These are phyloP conservation scores for Arctium minus DNA, from an alignment of 129 eudicot species.

Conservation along the genomic window DNA sequence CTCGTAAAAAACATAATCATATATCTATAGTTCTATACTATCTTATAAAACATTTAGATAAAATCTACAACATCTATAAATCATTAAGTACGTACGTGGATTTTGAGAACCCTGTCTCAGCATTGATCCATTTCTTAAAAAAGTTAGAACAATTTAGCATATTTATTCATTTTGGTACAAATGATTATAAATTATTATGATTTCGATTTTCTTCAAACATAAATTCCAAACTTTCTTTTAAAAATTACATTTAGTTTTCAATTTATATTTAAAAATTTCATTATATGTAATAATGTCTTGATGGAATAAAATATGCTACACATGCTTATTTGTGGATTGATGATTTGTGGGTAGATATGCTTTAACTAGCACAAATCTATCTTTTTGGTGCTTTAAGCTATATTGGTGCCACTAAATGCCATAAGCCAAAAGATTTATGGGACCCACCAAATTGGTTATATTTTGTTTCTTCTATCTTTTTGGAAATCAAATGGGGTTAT, in stretches of 20 bases:
- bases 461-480: background rate
- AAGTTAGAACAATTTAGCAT: background rate
- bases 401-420: slow-evolving; percentile 25
- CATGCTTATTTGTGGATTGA: slow-evolving; percentile 26
- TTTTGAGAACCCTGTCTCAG: no score
- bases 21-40: background rate
- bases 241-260: background rate
- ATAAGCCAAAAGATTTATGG: slow-evolving; percentile 28
- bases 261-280: background rate
- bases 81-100: background rate
- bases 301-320: slow-evolving; percentile 17
- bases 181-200: background rate
- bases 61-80: background rate
- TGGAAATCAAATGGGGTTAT: slow-evolving; percentile 16
- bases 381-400: slow-evolving; percentile 16
- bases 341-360: slow-evolving; percentile 32
- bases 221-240: background rate
- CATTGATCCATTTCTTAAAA: background rate
- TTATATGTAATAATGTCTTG: background rate
- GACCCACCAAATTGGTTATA: slow-evolving; percentile 30
- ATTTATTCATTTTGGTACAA: background rate
- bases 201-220: background rate
- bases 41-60: background rate
- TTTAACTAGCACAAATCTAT: slow-evolving; percentile 26
- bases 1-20: background rate